A percentile compares a stretch with the other conserved stretches of the same genome.
These are phyloP conservation scores for Salvia splendens DNA, from an alignment of 257 asterid genomes.

Conservation along the genomic window DNA sequence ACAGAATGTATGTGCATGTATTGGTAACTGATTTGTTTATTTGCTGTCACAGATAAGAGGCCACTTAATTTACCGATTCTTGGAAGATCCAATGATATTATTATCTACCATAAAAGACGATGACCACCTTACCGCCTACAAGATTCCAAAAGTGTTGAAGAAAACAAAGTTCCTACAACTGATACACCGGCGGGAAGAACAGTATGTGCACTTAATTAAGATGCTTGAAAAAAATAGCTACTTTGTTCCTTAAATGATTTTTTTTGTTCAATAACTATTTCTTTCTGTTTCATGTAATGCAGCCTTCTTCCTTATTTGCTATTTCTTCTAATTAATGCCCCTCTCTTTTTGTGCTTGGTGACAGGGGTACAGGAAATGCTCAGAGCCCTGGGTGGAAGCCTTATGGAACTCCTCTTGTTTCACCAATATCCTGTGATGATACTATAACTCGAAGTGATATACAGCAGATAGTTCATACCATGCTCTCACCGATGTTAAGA, in stretches of 20 bases:
- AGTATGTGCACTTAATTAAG: slow-evolving; percentile 48
- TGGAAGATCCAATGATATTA: slow-evolving; percentile 87
- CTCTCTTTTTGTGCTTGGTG: slow-evolving; percentile 28
- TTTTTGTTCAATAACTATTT: slow-evolving; percentile 18
- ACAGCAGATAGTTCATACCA: slow-evolving; percentile 77
- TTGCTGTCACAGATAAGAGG: slow-evolving; percentile 73
- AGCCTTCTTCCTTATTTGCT: background rate
- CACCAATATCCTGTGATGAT: slow-evolving; percentile 87
- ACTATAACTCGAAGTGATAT: slow-evolving; percentile 75
- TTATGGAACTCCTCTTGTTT: slow-evolving; percentile 96
- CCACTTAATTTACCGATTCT: slow-evolving; percentile 78
- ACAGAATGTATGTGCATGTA: slow-evolving; percentile 8
- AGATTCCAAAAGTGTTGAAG: slow-evolving; percentile 71
- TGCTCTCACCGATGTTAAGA: slow-evolving; percentile 84
- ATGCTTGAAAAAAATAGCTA: background rate
- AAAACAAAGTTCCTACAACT: slow-evolving; percentile 87
- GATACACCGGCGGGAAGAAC: slow-evolving; percentile 94
- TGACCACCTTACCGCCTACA: slow-evolving; percentile 93
- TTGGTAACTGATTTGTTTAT: slow-evolving; percentile 27
- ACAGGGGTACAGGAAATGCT: slow-evolving; percentile 72
- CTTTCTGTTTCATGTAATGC: slow-evolving; percentile 1
- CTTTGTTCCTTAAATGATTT: background rate
- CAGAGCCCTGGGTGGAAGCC: slow-evolving; percentile 95
- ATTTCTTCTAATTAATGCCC: slow-evolving; percentile 3
- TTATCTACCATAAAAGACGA: slow-evolving; percentile 86